Percentiles rank a stretch among this genome's conserved stretches.
Evolutionary conservation across 768 basidiomycete genomes (phyloP).

Genomic region (Boletus edulis): DNA sequence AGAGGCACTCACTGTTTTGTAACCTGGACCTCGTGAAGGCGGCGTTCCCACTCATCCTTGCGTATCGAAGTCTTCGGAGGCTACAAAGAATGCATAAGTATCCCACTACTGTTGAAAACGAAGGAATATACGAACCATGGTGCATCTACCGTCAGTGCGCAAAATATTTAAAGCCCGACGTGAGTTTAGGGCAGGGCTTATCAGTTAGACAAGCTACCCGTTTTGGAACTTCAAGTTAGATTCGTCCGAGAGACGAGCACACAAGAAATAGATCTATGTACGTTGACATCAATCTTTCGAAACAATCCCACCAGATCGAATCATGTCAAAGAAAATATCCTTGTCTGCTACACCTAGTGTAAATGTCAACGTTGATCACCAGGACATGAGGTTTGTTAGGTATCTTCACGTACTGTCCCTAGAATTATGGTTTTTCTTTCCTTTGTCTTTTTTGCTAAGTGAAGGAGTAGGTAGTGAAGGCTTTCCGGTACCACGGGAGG

Average conservation of each 20-base stretch:
- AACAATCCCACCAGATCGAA: slow-evolving; percentile 76
- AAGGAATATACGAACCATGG: slow-evolving; percentile 31
- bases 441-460: slow-evolving; percentile 46
- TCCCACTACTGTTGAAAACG: neutral
- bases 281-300: slow-evolving; percentile 50
- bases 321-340: slow-evolving; percentile 81
- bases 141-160: slow-evolving; percentile 13
- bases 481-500: slow-evolving; percentile 67
- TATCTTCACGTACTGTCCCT: slow-evolving; percentile 46
- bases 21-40: slow-evolving; percentile 78
- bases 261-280: too few species aligned
- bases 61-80: slow-evolving; percentile 60
- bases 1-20: slow-evolving; percentile 78
- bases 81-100: slow-evolving; percentile 15
- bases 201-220: neutral
- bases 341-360: slow-evolving; percentile 54
- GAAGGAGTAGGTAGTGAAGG: slow-evolving; percentile 67
- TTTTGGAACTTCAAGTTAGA: slow-evolving; percentile 2
- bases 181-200: slow-evolving; percentile 39
- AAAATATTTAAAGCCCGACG: slow-evolving; percentile 32
- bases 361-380: slow-evolving; percentile 2
- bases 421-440: slow-evolving; percentile 44
- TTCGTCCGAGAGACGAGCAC: too few species aligned
- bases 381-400: slow-evolving; percentile 2
- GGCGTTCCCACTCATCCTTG: slow-evolving; percentile 85